These are phyloP conservation scores for Eutrema japonicum DNA, from an alignment of 345 rosid genomes.

Conservation along the genomic window DNA sequence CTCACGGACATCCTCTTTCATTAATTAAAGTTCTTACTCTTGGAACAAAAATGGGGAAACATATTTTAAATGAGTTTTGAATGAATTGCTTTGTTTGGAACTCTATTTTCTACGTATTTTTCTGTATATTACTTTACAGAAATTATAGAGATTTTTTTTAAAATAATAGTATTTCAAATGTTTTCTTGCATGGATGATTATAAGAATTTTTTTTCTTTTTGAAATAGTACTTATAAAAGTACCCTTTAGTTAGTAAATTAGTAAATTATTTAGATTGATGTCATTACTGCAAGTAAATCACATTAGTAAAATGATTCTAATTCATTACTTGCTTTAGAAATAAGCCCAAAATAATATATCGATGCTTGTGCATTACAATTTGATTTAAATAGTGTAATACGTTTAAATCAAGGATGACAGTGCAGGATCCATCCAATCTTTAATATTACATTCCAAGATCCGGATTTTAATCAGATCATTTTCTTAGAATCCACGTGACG, in stretches of 20 bases:
- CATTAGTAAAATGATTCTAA: background rate
- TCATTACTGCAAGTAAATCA: background rate
- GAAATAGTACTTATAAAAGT: background rate
- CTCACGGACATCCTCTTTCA: constrained; percentile 28
- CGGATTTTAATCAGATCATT: background rate
- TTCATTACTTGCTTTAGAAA: background rate
- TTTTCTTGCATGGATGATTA: background rate
- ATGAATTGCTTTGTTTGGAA: background rate
- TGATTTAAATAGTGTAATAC: background rate
- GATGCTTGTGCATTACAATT: background rate
- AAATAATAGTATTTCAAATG: background rate
- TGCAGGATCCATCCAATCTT: background rate
- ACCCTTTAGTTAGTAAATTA: too few relatives aligned
- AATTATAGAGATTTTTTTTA: background rate
- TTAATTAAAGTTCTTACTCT: background rate
- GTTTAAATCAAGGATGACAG: background rate
- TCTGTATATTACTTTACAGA: background rate
- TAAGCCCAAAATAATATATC: background rate
- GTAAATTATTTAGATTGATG: too few relatives aligned
- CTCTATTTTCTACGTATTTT: background rate
- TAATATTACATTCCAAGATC: constrained; percentile 3
- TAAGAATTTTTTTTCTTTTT: background rate
- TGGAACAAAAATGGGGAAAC: background rate
- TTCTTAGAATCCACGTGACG: constrained; percentile 1
- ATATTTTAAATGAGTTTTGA: background rate